phyloP scores from a whole-genome alignment of 257 asterid species.

The Solanum chiquidenum region DNA sequence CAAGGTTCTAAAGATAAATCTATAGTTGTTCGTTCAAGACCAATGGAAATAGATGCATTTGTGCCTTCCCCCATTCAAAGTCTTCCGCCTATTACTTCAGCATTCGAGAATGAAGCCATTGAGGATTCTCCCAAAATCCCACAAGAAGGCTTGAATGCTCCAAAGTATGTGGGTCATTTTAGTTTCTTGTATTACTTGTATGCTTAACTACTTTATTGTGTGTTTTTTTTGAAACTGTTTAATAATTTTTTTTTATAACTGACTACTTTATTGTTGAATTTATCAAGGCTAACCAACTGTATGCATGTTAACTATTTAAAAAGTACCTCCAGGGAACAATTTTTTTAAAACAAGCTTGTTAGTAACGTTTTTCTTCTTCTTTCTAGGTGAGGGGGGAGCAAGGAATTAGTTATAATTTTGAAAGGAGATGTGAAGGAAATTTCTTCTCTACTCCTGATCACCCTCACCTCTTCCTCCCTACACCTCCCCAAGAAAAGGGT shows the following conservation, averaged over 20 bases:
- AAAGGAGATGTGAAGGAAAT: not conserved
- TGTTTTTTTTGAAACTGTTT: not conserved
- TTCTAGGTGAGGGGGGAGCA: not conserved
- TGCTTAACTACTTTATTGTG: not conserved
- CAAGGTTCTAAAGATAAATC: constrained; percentile 23
- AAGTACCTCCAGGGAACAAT: not conserved
- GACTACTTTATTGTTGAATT: not conserved
- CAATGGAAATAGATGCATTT: constrained; percentile 2
- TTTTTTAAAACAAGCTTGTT: not conserved
- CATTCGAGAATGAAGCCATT: constrained; percentile 3
- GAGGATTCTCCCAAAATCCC: constrained; percentile 16
- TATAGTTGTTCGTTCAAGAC: constrained; percentile 9
- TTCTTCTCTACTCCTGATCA: not conserved
- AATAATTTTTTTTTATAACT: too few relatives aligned
- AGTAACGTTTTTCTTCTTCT: not conserved
- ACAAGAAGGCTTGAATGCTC: constrained; percentile 2
- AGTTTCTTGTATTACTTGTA: constrained; percentile 4
- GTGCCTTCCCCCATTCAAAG: not conserved
- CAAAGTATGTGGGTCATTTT: constrained; percentile 10
- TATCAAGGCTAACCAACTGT: not conserved
- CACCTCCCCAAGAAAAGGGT: not conserved
- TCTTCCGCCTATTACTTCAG: not conserved
- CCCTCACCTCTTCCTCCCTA: not conserved
- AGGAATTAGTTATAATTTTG: not conserved
- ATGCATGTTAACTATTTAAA: not conserved